Base-by-base conservation (phyloP, 805 yeast species). In the Candida maesae region DNA sequence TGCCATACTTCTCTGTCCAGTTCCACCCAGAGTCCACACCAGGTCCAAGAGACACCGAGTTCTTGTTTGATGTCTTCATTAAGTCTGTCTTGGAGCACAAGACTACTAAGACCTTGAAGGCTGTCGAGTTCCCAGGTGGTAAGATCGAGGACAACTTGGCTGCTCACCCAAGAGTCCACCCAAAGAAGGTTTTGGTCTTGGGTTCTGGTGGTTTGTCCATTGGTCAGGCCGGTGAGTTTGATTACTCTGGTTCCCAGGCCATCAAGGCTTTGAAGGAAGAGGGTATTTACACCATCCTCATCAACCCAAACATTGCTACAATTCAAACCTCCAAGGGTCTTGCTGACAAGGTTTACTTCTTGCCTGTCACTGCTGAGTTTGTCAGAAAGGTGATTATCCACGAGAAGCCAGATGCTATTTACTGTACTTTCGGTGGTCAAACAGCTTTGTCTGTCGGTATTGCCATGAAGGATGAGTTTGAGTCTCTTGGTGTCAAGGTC, bases 151-250 rank as follows among this genome's bases (percentile, higher is more conserved):
- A 85, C 38, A 88, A 87, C 69, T 64, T 74, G 52, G 81, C 80
- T 29, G 78, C 79, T 32, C 81, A 81, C 57, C 96, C 96, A 57
- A 78, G 78, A 56, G 84, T 80, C 30, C 73, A 83, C 43, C 95
- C 83, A 55, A 88, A 89, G 76, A 93, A 93, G 70, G 96, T 88
- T 37, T 78, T 89, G 56, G 90, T 89, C 46, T 77, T 93, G 58
- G 99, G 99, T 58, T 90, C 97, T 38, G 99, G 99, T 73, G 99
- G 99, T 64, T 74, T 93, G 58, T 86, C 96, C 42, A 93, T 93
- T 63, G 99, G 99, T 52, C 99, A 93, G 73, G 99, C 99, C 50
- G 99, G 99, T 67, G 99, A 93, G 70, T 93, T 93, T 60, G 99
- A 93, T 66, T 93, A 93, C 70, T 89, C 97, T 34, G 99, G 99